A percentile compares a stretch with the other conserved stretches of the same genome.
Conservation (phyloP, 441 rosid species). For the Mallotus japonicus region DNA sequence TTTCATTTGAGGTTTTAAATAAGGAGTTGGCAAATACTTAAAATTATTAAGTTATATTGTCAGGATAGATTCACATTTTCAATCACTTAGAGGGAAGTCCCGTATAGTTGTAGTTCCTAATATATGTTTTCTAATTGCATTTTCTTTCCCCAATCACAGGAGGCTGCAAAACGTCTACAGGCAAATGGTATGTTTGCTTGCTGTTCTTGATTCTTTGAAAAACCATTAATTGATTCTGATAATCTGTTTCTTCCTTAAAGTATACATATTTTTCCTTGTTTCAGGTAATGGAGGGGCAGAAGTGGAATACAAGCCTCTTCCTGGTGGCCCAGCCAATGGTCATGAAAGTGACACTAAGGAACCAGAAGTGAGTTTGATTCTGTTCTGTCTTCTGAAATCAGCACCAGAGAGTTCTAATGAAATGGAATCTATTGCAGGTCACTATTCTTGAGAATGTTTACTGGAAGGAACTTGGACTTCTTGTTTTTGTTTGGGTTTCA, state of each 20-base stretch:
- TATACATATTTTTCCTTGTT: conserved; percentile 12
- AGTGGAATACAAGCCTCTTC: conserved; percentile 37
- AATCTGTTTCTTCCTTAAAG: conserved; percentile 8
- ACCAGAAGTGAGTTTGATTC: conserved; percentile 30
- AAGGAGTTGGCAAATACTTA: neutral
- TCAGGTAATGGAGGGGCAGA: conserved; percentile 33
- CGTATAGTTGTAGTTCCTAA: neutral
- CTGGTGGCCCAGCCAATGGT: conserved; percentile 27
- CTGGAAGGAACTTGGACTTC: conserved; percentile 63
- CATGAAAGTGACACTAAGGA: conserved; percentile 25
- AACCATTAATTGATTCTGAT: conserved; percentile 3
- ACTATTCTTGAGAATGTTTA: conserved; percentile 45
- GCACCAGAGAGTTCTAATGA: conserved; percentile 20
- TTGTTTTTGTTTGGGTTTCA: conserved; percentile 47
- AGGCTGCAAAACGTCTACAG: conserved; percentile 53
- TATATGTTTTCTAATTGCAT: neutral
- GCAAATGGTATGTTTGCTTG: conserved; percentile 43
- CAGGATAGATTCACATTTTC: neutral
- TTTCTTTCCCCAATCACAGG: conserved; percentile 43
- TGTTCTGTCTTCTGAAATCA: conserved; percentile 10
- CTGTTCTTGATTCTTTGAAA: conserved; percentile 11
- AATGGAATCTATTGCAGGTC: conserved; percentile 37
- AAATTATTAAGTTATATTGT: neutral
- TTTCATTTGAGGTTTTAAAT: too few species aligned
- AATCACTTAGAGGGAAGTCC: neutral